These are phyloP conservation scores for Pythium periplocum DNA, from an alignment of 352 stramenopile species.

Conservation along the genomic window DNA sequence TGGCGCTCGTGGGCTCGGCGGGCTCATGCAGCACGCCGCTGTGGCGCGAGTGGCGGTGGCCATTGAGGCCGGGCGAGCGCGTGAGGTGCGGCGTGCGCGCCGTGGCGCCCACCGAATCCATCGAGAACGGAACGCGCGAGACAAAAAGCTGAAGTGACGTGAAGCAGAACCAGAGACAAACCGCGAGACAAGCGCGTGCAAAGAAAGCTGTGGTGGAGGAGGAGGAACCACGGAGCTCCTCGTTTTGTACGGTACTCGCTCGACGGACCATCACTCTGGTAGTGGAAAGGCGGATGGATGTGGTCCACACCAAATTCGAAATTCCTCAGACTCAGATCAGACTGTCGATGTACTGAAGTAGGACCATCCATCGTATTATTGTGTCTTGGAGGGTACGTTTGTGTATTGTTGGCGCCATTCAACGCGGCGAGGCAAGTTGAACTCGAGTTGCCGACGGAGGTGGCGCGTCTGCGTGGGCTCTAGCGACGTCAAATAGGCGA, in stretches of 20 bases:
- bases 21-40: constrained; percentile 23
- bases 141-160: too few species aligned
- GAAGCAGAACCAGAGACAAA: too few species aligned
- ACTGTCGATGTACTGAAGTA: neutral
- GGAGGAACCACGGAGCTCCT: too few species aligned
- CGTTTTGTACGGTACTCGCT: too few species aligned
- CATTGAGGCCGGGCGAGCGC: constrained; percentile 12
- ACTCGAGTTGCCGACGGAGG: neutral
- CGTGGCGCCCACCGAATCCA: constrained; percentile 81
- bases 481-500: too few species aligned
- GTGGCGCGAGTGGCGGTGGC: constrained; percentile 8
- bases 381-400: constrained; percentile 4
- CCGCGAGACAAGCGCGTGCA: too few species aligned
- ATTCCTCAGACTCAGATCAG: constrained; percentile 11
- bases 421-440: constrained; percentile 15
- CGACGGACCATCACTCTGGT: too few species aligned
- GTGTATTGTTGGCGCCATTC: neutral
- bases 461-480: too few species aligned
- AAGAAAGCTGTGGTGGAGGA: too few species aligned
- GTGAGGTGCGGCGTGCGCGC: constrained; percentile 54
- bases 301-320: constrained; percentile 15
- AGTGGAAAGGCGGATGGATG: neutral
- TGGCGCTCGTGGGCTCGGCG: constrained; percentile 24
- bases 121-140: constrained; percentile 9
- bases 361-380: constrained; percentile 2